Evolutionary conservation across 2,329 filamentous ascomycete genomes (phyloP).

Genomic region (Epichloe brachyelytri): DNA sequence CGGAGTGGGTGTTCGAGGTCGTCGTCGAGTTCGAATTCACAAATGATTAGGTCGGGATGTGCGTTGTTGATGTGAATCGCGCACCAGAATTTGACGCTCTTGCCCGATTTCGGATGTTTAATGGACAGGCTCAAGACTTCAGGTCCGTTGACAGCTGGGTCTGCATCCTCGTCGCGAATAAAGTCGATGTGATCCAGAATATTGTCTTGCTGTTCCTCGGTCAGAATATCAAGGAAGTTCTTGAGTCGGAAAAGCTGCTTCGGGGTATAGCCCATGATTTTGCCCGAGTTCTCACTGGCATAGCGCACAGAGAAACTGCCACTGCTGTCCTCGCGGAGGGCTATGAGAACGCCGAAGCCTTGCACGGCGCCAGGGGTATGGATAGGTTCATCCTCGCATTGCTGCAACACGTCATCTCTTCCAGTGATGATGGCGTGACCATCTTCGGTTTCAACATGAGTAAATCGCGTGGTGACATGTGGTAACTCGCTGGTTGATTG

Average conservation of each 20-base stretch:
- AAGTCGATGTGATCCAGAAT: constrained; percentile 80
- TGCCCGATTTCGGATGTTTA: constrained; percentile 37
- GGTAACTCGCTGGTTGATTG: constrained; percentile 23
- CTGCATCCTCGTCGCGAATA: constrained; percentile 68
- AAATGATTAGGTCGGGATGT: constrained; percentile 62
- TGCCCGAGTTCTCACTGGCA: constrained; percentile 68
- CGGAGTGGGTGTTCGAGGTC: constrained; percentile 56
- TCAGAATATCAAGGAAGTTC: constrained; percentile 73
- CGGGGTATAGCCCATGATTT: constrained; percentile 65
- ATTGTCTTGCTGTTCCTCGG: constrained; percentile 73
- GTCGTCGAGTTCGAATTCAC: constrained; percentile 80
- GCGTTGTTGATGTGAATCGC: constrained; percentile 64
- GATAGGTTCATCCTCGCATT: constrained; percentile 85
- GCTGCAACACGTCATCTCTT: constrained; percentile 57
- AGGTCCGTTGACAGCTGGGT: constrained; percentile 62
- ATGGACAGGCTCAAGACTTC: constrained; percentile 76
- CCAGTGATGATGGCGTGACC: constrained; percentile 78
- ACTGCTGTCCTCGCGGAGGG: constrained; percentile 55
- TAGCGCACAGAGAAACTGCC: constrained; percentile 58
- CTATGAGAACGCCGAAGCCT: constrained; percentile 65
- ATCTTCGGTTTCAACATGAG: constrained; percentile 60
- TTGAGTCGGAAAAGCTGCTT: constrained; percentile 59
- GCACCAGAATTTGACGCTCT: constrained; percentile 67
- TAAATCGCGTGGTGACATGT: constrained; percentile 61
- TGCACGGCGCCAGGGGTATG: constrained; percentile 76